These are phyloP conservation scores for Boletus subparvulus DNA, from an alignment of 768 basidiomycete genomes.

Conservation along the genomic window DNA sequence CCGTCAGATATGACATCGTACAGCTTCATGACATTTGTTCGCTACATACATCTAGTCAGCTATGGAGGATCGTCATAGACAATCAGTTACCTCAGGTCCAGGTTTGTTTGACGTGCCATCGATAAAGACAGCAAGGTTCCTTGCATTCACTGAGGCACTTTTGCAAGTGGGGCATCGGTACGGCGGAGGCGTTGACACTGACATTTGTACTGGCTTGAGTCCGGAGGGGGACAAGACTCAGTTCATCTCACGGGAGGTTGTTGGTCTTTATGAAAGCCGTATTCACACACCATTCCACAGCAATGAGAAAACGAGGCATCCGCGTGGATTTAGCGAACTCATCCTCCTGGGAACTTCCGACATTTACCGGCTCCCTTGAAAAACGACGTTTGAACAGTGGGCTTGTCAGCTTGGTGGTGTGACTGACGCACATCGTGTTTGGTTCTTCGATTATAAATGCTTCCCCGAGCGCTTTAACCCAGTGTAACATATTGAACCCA, in stretches of 20 bases:
- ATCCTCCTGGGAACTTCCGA: no score
- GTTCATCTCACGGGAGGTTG: background rate
- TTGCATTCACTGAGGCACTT: background rate
- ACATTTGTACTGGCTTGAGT: background rate
- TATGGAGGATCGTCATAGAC: no score
- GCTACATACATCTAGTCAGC: conserved; percentile 13
- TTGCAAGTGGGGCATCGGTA: background rate
- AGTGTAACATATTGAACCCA: no score
- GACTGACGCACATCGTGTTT: no score
- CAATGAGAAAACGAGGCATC: no score
- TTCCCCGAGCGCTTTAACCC: no score
- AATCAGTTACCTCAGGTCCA: conserved; percentile 40
- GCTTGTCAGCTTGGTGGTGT: no score
- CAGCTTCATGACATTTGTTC: conserved; percentile 36
- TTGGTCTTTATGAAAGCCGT: background rate
- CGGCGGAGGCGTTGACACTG: background rate
- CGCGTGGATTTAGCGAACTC: background rate
- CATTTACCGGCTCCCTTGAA: no score
- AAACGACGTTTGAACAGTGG: no score
- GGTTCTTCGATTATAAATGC: no score
- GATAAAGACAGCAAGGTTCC: conserved; percentile 36
- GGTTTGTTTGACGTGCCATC: conserved; percentile 16
- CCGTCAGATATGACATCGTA: conserved; percentile 21
- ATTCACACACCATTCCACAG: background rate
- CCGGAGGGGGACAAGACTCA: background rate